Conservation (phyloP, 768 basidiomycete species). For the Chiua virens region DNA sequence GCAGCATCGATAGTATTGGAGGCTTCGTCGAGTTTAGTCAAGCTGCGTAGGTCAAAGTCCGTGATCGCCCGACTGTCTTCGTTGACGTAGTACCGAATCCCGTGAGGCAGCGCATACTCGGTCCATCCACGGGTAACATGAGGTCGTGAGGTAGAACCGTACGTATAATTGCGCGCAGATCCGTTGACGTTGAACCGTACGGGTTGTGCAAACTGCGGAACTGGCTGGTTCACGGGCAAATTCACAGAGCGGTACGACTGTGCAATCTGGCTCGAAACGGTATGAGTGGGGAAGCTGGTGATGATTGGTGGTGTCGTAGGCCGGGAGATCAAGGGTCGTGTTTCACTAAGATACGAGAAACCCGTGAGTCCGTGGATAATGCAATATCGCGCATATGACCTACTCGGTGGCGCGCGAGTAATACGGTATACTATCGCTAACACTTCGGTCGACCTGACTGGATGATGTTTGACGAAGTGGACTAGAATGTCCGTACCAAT, state of each 20-base stretch:
- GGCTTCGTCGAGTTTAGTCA: slow-evolving; percentile 46
- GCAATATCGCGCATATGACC: slow-evolving; percentile 1
- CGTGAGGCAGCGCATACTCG: slow-evolving; percentile 75
- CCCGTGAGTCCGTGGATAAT: neutral
- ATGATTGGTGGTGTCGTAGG: slow-evolving; percentile 30
- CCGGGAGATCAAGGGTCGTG: slow-evolving; percentile 48
- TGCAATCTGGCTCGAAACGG: slow-evolving; percentile 22
- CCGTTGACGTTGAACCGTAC: slow-evolving; percentile 28
- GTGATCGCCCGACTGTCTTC: slow-evolving; percentile 61
- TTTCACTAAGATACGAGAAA: slow-evolving; percentile 42
- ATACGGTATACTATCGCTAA: slow-evolving; percentile 14
- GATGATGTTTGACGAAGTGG: slow-evolving; percentile 14
- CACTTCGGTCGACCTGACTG: slow-evolving; percentile 16
- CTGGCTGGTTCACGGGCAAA: slow-evolving; percentile 25
- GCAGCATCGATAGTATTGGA: slow-evolving; percentile 32
- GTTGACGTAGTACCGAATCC: slow-evolving; percentile 68
- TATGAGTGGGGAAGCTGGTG: slow-evolving; percentile 22
- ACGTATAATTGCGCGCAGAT: slow-evolving; percentile 28
- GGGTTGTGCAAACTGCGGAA: slow-evolving; percentile 29
- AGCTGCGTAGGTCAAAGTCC: slow-evolving; percentile 63
- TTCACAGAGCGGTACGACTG: slow-evolving; percentile 22
- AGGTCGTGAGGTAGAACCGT: slow-evolving; percentile 26
- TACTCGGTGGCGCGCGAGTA: slow-evolving; percentile 25
- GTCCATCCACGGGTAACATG: slow-evolving; percentile 60
- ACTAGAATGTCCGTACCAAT: slow-evolving; percentile 9